Evolutionary conservation across 148 eudicot genomes (phyloP), one percentile per base, ranked within the genome.

Genomic region (Heliamphora exappendiculata): DNA sequence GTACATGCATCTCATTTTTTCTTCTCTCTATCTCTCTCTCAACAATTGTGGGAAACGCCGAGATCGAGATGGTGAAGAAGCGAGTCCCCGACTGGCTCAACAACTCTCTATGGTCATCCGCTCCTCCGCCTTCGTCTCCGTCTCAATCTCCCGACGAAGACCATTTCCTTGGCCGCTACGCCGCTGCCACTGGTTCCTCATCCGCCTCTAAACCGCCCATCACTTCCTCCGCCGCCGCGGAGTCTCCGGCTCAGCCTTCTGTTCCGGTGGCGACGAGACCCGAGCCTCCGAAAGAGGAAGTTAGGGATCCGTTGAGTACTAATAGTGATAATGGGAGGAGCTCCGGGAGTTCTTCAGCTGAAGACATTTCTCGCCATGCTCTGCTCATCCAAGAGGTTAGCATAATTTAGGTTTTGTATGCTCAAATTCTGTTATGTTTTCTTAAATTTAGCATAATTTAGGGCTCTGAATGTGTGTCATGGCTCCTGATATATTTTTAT

Each of bases 51-150:
- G n/a, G n/a, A n/a, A n/a, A n/a, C n/a, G n/a, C n/a, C 22, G 72
- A 77, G 60, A 67, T 45, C 78, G 80, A 74, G 65, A 89, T 87
- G 92, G 84, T 75, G 78, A 90, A 88, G 73, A 84, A 86, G 41
- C 74, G 62, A 34, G 89, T 93, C 24, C 99, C 99, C 37, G 98
- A 96, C 71, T 96, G 99, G 99, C 83, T 96, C 74, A 96, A 96
- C 85, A 89, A 89, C 80, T 87, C 99, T 50, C 80, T 96, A 36
- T 93, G 97, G 98, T 95, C 96, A 69, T 10, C 91, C 42, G 63
- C 93, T 26, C 79, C 86, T 2, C 80, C 85, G 0, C 24, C 86
- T 19, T 77, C 85, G 1, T 72, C 86, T 1, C n/a, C 85, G 24
- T 55, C 71, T 20, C 78, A 66, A 69, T 7, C 72, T 24, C 37